A percentile compares a stretch with the other conserved stretches of the same genome.
phyloP scores from a whole-genome alignment of 2,329 filamentous ascomycete genomes.

The Proliferodiscus dingleyae region DNA sequence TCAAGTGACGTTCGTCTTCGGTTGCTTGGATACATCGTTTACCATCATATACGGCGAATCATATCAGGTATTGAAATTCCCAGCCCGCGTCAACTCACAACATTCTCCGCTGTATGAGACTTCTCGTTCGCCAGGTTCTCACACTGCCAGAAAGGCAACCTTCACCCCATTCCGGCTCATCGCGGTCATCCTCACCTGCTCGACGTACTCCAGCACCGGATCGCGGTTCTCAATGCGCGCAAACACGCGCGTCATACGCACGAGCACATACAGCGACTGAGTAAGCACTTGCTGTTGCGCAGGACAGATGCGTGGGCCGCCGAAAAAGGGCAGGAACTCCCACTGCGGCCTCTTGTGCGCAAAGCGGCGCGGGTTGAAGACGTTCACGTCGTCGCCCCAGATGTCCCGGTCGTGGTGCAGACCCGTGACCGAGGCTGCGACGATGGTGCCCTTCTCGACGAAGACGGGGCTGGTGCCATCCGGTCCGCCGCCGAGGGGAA shows the following conservation, averaged over 20 bases:
- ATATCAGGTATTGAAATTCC: too few relatives aligned
- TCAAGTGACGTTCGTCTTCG: too few relatives aligned
- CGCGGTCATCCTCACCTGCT: not conserved
- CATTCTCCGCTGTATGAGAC: too few relatives aligned
- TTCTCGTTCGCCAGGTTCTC: too few relatives aligned
- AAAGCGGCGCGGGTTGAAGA: constrained; percentile 75
- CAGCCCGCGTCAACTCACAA: too few relatives aligned
- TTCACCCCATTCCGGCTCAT: constrained; percentile 3
- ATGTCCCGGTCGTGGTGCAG: constrained; percentile 42
- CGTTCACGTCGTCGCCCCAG: constrained; percentile 65
- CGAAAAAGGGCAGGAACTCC: constrained; percentile 71
- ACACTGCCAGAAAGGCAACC: not conserved
- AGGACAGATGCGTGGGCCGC: constrained; percentile 57
- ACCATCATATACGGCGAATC: too few relatives aligned
- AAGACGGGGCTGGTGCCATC: constrained; percentile 25
- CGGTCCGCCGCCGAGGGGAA: constrained; percentile 29
- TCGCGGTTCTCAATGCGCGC: constrained; percentile 7
- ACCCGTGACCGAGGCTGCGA: constrained; percentile 19
- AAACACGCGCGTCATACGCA: constrained; percentile 6
- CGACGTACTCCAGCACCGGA: constrained; percentile 3
- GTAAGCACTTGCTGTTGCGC: constrained; percentile 11
- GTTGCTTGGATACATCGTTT: too few relatives aligned
- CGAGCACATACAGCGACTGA: constrained; percentile 6
- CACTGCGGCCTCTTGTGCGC: constrained; percentile 55
- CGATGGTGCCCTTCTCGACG: constrained; percentile 17